Evolutionary conservation across 768 basidiomycete genomes (phyloP), one percentile per base, ranked within the genome.

Genomic region (Lactarius akahatsu): DNA sequence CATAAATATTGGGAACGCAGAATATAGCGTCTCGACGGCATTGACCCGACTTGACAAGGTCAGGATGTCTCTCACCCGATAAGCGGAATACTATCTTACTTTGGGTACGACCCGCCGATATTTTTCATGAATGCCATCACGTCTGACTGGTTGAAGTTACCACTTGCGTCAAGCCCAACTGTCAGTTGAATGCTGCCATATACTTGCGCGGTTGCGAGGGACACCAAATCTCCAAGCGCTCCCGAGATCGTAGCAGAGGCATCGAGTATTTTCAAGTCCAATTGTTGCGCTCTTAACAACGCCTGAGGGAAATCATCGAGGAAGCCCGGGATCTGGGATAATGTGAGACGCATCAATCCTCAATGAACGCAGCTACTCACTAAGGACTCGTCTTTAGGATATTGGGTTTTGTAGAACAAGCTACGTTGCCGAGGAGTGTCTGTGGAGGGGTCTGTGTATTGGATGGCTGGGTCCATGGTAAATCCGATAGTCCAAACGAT

Each of bases 151-250:
- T 86, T 85, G 76, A 79, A 84, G 10, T 79, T 76, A 4, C 84
- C 83, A 66, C 79, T 73, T 30, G 72, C 71, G 23, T 77, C 80
- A 67, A 80, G 80, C 15, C 84, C 81, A 40, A 85, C 71, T 0
- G 86, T 87, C 59, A 87, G 77, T 64, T 88, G 86, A 20, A 76
- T 81, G 6, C 82, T 80, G 11, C 78, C 83, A 6, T 86, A 75
- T n/a, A 82, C 79, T 72, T 88, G 85, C 43, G 85, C 75, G 57
- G 85, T 76, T 4, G 85, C 85, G 26, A 87, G 75, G 16, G 79
- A 81, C 7, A 84, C 81, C n/a, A 86, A 68, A 10, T 75, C 77
- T 30, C 84, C 81, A 68, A 87, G 86, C 43, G 81, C 79, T 16
- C 76, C 64, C 0, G 83, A 86, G 54, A 86, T 80, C 50, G 75